A percentile compares a stretch with the other conserved stretches of the same genome.
Evolutionary conservation across 129 eudicot genomes (phyloP).

Genomic region (Mikania micrantha): DNA sequence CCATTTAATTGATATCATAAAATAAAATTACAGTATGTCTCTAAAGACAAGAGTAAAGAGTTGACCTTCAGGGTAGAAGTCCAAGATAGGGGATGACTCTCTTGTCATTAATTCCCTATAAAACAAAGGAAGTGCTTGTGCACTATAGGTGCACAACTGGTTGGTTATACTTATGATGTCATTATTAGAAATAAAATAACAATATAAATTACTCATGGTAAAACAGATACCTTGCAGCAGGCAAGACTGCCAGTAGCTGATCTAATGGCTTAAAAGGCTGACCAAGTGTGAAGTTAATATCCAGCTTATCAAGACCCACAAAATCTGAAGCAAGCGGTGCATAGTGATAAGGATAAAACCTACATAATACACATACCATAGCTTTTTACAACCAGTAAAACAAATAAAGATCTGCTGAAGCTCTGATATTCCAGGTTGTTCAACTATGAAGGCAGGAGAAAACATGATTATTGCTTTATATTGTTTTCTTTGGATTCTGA

Average conservation of each 20-base stretch:
- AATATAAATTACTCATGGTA: neutral
- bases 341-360: conserved; percentile 2
- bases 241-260: conserved; percentile 43
- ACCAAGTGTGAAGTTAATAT: conserved; percentile 31
- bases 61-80: conserved; percentile 26
- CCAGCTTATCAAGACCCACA: conserved; percentile 24
- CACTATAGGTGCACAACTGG: conserved; percentile 15
- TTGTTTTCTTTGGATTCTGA: too few species aligned
- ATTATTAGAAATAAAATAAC: neutral
- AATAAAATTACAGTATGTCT: neutral
- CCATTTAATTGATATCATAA: neutral
- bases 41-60: neutral
- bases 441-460: too few species aligned
- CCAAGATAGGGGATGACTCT: conserved; percentile 34
- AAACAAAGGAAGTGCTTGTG: conserved; percentile 37
- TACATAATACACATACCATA: conserved; percentile 11
- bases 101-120: conserved; percentile 43
- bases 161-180: neutral
- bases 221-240: conserved; percentile 38
- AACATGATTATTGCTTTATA: too few species aligned
- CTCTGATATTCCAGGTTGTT: neutral
- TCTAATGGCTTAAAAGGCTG: conserved; percentile 43
- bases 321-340: conserved; percentile 47
- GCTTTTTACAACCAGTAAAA: neutral
- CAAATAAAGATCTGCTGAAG: neutral